Base-by-base conservation (phyloP, 1,139 yeast species). In the Yamadazyma buinensis region DNA sequence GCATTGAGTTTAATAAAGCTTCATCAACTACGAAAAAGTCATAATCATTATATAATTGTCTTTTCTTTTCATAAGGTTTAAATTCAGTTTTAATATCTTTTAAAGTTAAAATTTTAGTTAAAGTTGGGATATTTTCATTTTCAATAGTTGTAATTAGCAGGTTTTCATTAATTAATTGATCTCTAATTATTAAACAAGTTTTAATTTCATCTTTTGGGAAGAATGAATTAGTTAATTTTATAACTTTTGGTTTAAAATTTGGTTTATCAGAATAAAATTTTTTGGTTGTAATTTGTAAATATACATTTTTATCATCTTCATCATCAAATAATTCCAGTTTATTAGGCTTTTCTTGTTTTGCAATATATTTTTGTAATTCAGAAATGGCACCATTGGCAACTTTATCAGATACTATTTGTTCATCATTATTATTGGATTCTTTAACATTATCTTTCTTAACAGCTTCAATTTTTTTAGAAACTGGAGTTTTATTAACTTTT, bases 1-100 rank as follows among this genome's bases (percentile, higher is more conserved):
- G 98, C 64, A 90, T 71, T 42, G 85, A 68, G 34, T 88, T 80
- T 37, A 87, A 69, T 32, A 90, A 70, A 26, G 84, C 80, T 47
- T 88, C 95, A 60, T 92, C 97, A 32, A 86, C 80, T 33, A 92
- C 57, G 56, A 92, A 86, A 41, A 88, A 49, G 51, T 90, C 95
- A 51, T 70, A 81, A 34, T 72, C 75, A 9, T 64, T 52, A 35
- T 68, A 58, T 40, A 84, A 70, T 43, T 78, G 78, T 62, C 90
- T 79, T 57, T 83, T 78, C 47, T 81, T 75, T 56, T 84, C 92
- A 46, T 61, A 83, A 26, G 80, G 72, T 55, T 81, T 80, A 61
- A 74, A 83, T 37, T 76, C 80, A 14, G 80, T 77, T 54, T 82
- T 82, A 40, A 84, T 59, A 34, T 80, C 77, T 30, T 68, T 62